Evolutionary conservation across 2,329 filamentous ascomycete genomes (phyloP), one percentile per base, ranked within the genome.

Genomic region (Stachybotrys echinatus): DNA sequence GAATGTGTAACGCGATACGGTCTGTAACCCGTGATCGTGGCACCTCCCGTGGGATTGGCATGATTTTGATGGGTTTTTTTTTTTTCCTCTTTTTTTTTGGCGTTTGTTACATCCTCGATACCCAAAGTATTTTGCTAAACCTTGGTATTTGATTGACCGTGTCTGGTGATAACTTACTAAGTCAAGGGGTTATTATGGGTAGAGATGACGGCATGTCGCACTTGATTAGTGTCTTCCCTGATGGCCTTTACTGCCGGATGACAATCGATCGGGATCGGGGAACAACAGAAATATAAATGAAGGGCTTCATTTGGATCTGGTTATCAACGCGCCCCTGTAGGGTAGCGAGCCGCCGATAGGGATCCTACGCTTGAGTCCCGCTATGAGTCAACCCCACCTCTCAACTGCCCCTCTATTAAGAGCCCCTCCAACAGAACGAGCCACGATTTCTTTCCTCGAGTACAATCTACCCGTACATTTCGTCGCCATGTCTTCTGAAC

Each of bases 1-100:
- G 87, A 87, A 58, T 86, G 84, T 58, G 77, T 89, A 54, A 79
- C 82, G 51, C 74, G 84, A 59, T 86, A 85, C 61, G 82, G 82
- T 12, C 44, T 73, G 18, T 74, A 57, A 67, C n/a, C n/a, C n/a
- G n/a, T n/a, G n/a, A 18, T 19, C 47, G 34, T 48, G 42, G 48
- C 19, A 44, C 42, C n/a, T n/a, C n/a, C n/a, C n/a, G n/a, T n/a
- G n/a, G n/a, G n/a, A n/a, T n/a, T n/a, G n/a, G n/a, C n/a, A n/a
- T n/a, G n/a, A 19, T 42, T 19, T 27, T 23, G 40, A n/a, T n/a
- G n/a, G n/a, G n/a, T n/a, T n/a, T n/a, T n/a, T n/a, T n/a, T n/a
- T n/a, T n/a, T n/a, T n/a, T n/a, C n/a, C n/a, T n/a, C n/a, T n/a
- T n/a, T n/a, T n/a, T n/a, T n/a, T n/a, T n/a, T 53, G 58, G 54